These are phyloP conservation scores for Colletotrichum cordylinicola DNA, from an alignment of 2,329 filamentous ascomycete genomes.

Conservation along the genomic window DNA sequence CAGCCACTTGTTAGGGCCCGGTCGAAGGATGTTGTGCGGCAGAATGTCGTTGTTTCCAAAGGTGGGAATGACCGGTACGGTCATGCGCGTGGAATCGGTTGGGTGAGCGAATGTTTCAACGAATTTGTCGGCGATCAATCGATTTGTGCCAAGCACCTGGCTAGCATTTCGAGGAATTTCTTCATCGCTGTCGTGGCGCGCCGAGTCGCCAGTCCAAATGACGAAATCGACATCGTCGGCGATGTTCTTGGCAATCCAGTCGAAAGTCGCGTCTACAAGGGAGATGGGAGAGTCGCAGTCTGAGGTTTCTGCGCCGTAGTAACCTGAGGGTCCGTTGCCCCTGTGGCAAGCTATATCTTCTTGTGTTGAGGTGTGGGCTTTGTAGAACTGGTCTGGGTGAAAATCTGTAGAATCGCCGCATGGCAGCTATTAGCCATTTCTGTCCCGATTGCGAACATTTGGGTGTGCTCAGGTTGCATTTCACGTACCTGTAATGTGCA, in stretches of 20 bases:
- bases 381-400: conserved; percentile 90
- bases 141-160: conserved; percentile 82
- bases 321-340: conserved; percentile 76
- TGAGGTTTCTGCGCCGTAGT: conserved; percentile 83
- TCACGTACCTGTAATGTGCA: conserved; percentile 83
- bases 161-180: conserved; percentile 74
- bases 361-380: conserved; percentile 74
- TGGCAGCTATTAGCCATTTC: background rate
- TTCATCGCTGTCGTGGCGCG: conserved; percentile 88
- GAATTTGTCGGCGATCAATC: conserved; percentile 78
- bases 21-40: conserved; percentile 90
- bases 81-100: conserved; percentile 61
- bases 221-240: conserved; percentile 86
- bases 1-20: conserved; percentile 89
- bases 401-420: conserved; percentile 68
- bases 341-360: conserved; percentile 79
- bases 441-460: conserved; percentile 2
- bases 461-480: background rate
- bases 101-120: conserved; percentile 71
- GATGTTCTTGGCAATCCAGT: conserved; percentile 83
- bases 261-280: conserved; percentile 86
- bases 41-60: conserved; percentile 98
- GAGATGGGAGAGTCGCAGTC: conserved; percentile 86
- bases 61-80: conserved; percentile 84
- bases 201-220: conserved; percentile 91